phyloP scores from a whole-genome alignment of 1,284 basidiomycete species.

The Ustilago sp. region DNA sequence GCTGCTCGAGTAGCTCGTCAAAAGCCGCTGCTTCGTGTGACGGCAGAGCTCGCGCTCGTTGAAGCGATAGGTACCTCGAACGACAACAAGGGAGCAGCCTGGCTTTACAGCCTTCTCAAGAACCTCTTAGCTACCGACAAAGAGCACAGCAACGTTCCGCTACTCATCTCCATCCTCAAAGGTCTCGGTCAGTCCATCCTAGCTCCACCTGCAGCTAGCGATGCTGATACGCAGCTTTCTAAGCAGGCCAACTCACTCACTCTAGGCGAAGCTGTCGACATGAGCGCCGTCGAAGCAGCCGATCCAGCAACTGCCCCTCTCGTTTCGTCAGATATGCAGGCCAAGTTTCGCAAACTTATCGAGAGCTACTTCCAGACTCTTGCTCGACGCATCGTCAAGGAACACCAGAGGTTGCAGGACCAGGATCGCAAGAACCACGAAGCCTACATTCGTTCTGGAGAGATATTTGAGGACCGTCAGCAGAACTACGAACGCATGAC shows the following conservation, averaged over 20 bases:
- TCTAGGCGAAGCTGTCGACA: constrained; percentile 31
- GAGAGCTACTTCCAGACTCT: constrained; percentile 92
- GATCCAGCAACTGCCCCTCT: constrained; percentile 70
- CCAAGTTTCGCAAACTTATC: constrained; percentile 90
- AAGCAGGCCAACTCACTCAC: constrained; percentile 13
- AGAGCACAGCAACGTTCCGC: constrained; percentile 83
- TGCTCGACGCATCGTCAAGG: constrained; percentile 81
- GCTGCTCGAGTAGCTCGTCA: constrained; percentile 82
- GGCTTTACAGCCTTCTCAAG: constrained; percentile 72
- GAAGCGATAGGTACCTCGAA: constrained; percentile 72
- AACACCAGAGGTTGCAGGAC: constrained; percentile 85
- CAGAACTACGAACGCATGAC: constrained; percentile 99
- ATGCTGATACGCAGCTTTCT: constrained; percentile 13
- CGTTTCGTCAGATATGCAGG: constrained; percentile 82
- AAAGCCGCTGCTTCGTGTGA: constrained; percentile 84
- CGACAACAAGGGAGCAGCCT: constrained; percentile 72
- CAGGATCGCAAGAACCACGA: constrained; percentile 96
- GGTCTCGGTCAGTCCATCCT: constrained; percentile 84
- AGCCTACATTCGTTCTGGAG: constrained; percentile 97
- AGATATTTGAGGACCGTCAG: constrained; percentile 98
- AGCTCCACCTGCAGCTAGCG: constrained; percentile 8
- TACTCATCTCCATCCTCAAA: constrained; percentile 86
- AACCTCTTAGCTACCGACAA: constrained; percentile 84
- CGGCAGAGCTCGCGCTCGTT: constrained; percentile 88
- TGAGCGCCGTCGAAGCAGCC: constrained; percentile 12